Percentiles rank a stretch among this genome's conserved stretches.
Conservation (phyloP, 2,329 filamentous ascomycete genomes). For the Neodidymelliopsis sp. region DNA sequence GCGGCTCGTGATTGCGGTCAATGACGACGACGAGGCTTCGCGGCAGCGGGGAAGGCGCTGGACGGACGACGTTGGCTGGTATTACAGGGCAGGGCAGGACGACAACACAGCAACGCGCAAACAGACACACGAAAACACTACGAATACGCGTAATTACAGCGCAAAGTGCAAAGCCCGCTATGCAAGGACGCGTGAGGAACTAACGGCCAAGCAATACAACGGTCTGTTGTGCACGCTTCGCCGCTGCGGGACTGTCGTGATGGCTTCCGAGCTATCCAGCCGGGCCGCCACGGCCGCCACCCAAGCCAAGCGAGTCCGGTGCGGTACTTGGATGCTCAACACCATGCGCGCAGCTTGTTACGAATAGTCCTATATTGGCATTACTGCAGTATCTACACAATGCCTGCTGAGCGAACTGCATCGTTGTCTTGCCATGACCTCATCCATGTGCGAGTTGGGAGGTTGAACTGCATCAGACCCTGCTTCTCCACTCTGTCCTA, state of each 20-base stretch:
- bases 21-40: slow-evolving; percentile 18
- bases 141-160: neutral
- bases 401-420: no score
- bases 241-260: slow-evolving; percentile 2
- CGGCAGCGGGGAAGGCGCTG: slow-evolving; percentile 15
- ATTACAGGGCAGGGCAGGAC: slow-evolving; percentile 2
- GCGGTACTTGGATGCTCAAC: no score
- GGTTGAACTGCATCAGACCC: no score
- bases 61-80: slow-evolving; percentile 7
- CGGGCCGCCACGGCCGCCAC: slow-evolving; percentile 1
- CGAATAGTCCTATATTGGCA: no score
- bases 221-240: slow-evolving; percentile 11
- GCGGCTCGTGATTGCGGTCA: slow-evolving; percentile 17
- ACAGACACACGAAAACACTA: neutral
- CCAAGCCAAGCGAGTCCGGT: neutral
- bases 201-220: slow-evolving; percentile 18
- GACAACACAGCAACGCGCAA: slow-evolving; percentile 13
- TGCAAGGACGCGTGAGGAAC: slow-evolving; percentile 16
- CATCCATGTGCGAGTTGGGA: no score
- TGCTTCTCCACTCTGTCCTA: neutral
- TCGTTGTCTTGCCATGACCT: no score
- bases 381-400: no score
- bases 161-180: slow-evolving; percentile 3
- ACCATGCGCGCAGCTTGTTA: no score
- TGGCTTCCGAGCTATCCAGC: slow-evolving; percentile 6